Evolutionary conservation across 164 flowering plant species (phyloP), one percentile per base, ranked within the genome.

Genomic region (Tinospora cordifolia): DNA sequence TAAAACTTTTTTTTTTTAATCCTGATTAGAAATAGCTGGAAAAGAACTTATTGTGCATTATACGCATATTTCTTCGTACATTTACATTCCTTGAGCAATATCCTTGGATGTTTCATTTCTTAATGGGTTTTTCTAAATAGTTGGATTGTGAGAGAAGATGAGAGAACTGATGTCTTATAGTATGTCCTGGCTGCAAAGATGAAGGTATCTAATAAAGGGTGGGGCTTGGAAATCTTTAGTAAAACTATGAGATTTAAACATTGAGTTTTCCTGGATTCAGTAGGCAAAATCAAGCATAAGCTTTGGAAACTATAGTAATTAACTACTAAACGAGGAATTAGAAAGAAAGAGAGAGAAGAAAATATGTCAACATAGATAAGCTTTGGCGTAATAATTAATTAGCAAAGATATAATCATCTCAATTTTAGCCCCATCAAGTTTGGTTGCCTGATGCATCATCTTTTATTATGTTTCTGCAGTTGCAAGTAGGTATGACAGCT

Each of bases 401-500:
- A 51, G 21, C 21, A 4, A 15, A n/a, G 46, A 51, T 17, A 51
- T 17, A n/a, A 41, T 11, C 59, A 17, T 6, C 63, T 59, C 30
- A 59, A 14, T 59, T 59, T 59, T 27, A 25, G 24, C 34, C 6
- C 2, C 9, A 25, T 24, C 63, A 59, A 11, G 63, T 25, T 22
- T 59, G 27, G 30, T 59, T 59, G 12, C 63, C 12, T 2, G 27
- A 59, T 24, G 19, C 27, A 59, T 22, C 27, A 59, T 22, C 36
- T 30, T 40, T 69, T 69, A 3, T 40, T 62, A 13, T 41, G 14
- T 10, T 62, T 15, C 0, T 77, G 77, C 81, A 92, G 96, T 26
- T 89, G 71, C 83, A 78, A 72, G 76, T 72, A 30, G 77, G 87
- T 71, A 46, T 83, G 27, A 46, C 70, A 17, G 77, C 76, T 8